Evolutionary conservation across 2,329 filamentous ascomycete genomes (phyloP).

Genomic region (Grosmannia penicillata): DNA sequence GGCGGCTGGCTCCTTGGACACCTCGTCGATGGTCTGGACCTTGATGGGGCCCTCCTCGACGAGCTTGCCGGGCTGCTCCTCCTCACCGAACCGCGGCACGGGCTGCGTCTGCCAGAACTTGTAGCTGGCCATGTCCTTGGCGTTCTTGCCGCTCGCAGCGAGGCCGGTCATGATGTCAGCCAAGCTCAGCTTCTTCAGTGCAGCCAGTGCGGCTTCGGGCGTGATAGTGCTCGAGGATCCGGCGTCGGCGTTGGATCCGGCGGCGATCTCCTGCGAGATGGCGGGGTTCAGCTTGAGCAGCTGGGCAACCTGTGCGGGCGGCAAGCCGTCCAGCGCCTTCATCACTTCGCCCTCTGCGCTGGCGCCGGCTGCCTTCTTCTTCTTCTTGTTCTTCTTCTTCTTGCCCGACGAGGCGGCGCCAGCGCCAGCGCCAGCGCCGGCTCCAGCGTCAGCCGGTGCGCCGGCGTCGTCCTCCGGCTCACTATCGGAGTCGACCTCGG

Average conservation of each 20-base stretch:
- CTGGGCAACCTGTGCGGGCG: conserved; percentile 43
- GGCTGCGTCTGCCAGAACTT: conserved; percentile 99
- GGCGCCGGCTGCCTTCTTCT: conserved; percentile 32
- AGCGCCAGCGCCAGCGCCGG: not conserved
- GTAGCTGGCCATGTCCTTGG: conserved; percentile 92
- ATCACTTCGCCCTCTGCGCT: conserved; percentile 26
- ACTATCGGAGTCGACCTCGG: conserved; percentile 30
- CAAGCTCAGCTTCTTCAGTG: conserved; percentile 48
- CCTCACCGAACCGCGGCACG: conserved; percentile 65
- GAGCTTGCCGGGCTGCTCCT: conserved; percentile 18
- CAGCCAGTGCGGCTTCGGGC: conserved; percentile 27
- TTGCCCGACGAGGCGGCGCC: conserved; percentile 28
- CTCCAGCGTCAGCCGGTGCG: conserved; percentile 9
- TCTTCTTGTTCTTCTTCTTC: conserved; percentile 53
- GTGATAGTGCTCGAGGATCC: conserved; percentile 15
- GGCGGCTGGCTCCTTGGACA: conserved; percentile 61
- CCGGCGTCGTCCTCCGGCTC: conserved; percentile 29
- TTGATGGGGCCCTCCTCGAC: conserved; percentile 72
- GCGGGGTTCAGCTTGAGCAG: conserved; percentile 61
- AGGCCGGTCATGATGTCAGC: conserved; percentile 61
- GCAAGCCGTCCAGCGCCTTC: conserved; percentile 37
- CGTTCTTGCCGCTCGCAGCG: conserved; percentile 70
- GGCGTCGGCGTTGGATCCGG: conserved; percentile 12
- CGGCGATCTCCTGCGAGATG: conserved; percentile 43
- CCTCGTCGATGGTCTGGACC: conserved; percentile 60